phyloP scores from a whole-genome alignment of 73 alveolate species.

The Stentor roeselii region DNA sequence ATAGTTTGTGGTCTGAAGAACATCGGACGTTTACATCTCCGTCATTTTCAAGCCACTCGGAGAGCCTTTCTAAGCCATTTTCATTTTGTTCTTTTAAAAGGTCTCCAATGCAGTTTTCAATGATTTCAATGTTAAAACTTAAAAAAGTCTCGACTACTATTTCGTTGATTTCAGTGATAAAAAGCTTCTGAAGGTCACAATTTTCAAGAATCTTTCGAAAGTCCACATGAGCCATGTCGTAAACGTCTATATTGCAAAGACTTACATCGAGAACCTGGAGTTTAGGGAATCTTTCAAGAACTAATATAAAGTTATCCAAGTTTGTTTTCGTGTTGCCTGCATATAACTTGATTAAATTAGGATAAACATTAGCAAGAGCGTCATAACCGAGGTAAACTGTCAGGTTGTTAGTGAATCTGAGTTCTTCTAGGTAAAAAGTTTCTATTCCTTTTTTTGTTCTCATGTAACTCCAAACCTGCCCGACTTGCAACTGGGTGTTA shows the following conservation, averaged over 20 bases:
- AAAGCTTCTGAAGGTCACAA: background rate
- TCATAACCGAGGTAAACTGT: conserved; percentile 13
- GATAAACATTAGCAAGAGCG: background rate
- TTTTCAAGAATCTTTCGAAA: background rate
- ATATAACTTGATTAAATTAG: background rate
- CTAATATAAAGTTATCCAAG: background rate
- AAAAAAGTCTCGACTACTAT: background rate
- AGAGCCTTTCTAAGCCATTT: background rate
- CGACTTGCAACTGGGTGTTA: background rate
- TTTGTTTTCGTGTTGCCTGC: conserved; percentile 7
- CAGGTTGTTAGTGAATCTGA: background rate
- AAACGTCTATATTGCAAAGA: background rate
- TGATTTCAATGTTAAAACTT: background rate
- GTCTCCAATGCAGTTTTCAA: background rate
- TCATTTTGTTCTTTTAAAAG: background rate
- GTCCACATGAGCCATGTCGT: background rate
- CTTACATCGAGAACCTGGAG: background rate
- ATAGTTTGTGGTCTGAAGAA: background rate
- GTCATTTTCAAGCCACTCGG: background rate
- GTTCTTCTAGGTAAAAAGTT: background rate
- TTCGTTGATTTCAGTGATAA: background rate
- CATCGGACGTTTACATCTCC: conserved; percentile 4
- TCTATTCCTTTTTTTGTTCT: background rate
- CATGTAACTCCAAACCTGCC: conserved; percentile 10
- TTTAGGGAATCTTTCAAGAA: background rate